Conservation (phyloP, 2,329 filamentous ascomycete species). For the Helicocarpus griseus region DNA sequence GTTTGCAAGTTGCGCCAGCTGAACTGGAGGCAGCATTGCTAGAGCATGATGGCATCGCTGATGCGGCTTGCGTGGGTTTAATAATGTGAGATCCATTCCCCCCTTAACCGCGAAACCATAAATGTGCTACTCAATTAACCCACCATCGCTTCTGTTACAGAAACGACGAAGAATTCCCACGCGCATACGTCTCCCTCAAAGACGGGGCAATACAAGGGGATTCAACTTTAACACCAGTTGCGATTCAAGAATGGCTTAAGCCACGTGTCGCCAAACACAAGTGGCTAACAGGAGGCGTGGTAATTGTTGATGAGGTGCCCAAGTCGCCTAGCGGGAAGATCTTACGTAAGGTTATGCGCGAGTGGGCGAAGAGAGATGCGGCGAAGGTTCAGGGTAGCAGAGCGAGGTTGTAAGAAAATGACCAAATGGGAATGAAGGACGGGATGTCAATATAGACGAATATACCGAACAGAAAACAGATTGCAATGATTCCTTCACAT, state of each 20-base stretch:
- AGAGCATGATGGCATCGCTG: slow-evolving; percentile 41
- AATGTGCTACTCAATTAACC: background rate
- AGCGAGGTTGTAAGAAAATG: background rate
- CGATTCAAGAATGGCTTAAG: slow-evolving; percentile 34
- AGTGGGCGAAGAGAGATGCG: slow-evolving; percentile 30
- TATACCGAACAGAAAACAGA: too few species aligned
- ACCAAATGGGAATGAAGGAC: too few species aligned
- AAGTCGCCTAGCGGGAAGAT: slow-evolving; percentile 42
- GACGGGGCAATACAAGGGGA: slow-evolving; percentile 33
- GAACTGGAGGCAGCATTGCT: slow-evolving; percentile 51
- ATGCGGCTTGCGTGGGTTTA: slow-evolving; percentile 54
- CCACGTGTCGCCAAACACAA: slow-evolving; percentile 36
- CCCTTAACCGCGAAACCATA: background rate
- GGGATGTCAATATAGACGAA: too few species aligned
- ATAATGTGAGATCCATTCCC: slow-evolving; percentile 33
- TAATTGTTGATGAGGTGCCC: slow-evolving; percentile 36
- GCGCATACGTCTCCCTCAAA: slow-evolving; percentile 51
- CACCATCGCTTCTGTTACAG: slow-evolving; percentile 19
- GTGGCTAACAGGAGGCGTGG: slow-evolving; percentile 35
- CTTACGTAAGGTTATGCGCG: slow-evolving; percentile 34
- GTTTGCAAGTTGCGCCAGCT: slow-evolving; percentile 60
- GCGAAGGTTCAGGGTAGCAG: slow-evolving; percentile 18
- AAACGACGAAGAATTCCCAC: slow-evolving; percentile 55
- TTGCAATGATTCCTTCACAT: too few species aligned
- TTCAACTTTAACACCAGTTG: slow-evolving; percentile 35